Conservation (phyloP, 805 yeast species). For the Candida andamanensis region DNA sequence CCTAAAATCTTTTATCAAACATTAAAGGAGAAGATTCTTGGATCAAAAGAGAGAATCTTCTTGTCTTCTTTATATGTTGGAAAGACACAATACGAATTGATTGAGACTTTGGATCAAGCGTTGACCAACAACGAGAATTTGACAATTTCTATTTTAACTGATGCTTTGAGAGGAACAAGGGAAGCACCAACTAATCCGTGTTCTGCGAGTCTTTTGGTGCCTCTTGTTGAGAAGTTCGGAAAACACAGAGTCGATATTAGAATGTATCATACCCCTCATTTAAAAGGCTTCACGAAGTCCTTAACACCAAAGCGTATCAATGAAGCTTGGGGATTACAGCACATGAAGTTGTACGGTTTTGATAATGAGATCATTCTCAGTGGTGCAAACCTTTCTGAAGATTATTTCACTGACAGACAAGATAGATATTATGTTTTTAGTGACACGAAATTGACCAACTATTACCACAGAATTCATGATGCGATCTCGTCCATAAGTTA, state of each 20-base stretch:
- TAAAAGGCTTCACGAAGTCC: conserved; percentile 58
- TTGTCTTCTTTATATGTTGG: conserved; percentile 87
- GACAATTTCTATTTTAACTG: conserved; percentile 69
- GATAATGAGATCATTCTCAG: conserved; percentile 83
- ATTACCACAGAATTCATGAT: conserved; percentile 66
- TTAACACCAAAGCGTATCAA: conserved; percentile 78
- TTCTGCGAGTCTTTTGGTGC: conserved; percentile 70
- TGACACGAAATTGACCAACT: conserved; percentile 54
- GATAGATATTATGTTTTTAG: conserved; percentile 82
- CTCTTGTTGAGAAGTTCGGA: conserved; percentile 60
- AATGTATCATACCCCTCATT: conserved; percentile 86
- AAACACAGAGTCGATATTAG: conserved; percentile 68
- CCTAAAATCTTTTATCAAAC: conserved; percentile 72
- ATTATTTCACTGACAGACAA: conserved; percentile 92
- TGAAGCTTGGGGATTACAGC: conserved; percentile 92
- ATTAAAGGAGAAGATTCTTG: conserved; percentile 55
- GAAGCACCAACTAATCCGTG: conserved; percentile 72
- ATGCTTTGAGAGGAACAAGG: conserved; percentile 88
- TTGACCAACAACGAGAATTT: conserved; percentile 54
- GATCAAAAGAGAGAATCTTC: conserved; percentile 65
- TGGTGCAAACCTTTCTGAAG: conserved; percentile 89
- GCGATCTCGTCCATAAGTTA: conserved; percentile 71
- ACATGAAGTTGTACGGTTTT: conserved; percentile 94
- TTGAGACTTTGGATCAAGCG: conserved; percentile 58
- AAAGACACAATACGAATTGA: conserved; percentile 69